Base-by-base conservation (phyloP, 148 eudicot genomes). In the Camellia lanceoleosa region DNA sequence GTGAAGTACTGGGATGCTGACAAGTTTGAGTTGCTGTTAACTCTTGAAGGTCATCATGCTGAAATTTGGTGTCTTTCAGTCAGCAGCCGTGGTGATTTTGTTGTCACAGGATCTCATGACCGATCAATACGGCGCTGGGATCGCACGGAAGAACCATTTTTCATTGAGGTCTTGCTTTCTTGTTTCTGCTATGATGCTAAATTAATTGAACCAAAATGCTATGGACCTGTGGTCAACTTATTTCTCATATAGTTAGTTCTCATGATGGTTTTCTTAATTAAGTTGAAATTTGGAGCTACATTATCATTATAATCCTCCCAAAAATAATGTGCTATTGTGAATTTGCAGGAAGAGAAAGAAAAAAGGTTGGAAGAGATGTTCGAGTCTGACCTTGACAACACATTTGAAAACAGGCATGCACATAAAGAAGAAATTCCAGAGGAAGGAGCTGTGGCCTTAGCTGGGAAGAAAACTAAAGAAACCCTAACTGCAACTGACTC, bases 1-100 rank as follows among this genome's bases (percentile, higher is more conserved):
- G 83, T 96, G 69, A 96, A 96, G 65, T 96, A 93, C 84, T 96
- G 99, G 99, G 99, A 96, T 87, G 99, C 95, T 7, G 98, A 96
- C 90, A 96, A 93, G 85, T 96, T 96, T 90, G 99, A 96, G 87
- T 83, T 93, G 87, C 98, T 96, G 77, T 82, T 96, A 77, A 91
- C 97, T 69, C 91, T 96, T 76, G 97, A 96, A 76, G 99, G 99
- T 63, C 99, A 96, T 78, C 98, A 96, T 84, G 93, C 98, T 10
- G 98, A 92, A 83, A 84, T 96, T 81, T 96, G 97, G 95, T 92
- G 98, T 79, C 91, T 92, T 79, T 85, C 95, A 65, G 82, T 92
- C 84, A 93, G 98, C 88, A 90, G 89, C 65, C 99, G 95, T 86
- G 99, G 99, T 64, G 99, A 96, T 87, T 96, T 93, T 87, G 79